These are phyloP conservation scores for Phytopythium boreale DNA, from an alignment of 352 stramenopile genomes.

Conservation along the genomic window DNA sequence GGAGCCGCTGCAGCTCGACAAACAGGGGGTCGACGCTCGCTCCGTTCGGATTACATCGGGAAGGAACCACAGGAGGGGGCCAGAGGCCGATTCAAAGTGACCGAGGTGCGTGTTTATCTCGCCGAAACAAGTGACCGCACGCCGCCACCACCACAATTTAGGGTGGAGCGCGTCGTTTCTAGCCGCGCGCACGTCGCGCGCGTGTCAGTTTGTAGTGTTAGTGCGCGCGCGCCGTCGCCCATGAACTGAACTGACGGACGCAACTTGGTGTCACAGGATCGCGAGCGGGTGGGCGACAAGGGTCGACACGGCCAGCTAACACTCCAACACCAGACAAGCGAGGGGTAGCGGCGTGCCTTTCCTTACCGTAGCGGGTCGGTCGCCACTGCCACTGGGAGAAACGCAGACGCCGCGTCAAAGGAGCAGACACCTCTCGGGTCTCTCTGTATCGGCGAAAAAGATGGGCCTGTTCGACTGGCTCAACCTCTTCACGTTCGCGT, in stretches of 20 bases:
- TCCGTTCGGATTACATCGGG: too few species aligned
- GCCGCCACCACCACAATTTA: not conserved
- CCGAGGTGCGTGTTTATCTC: not conserved
- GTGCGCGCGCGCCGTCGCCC: not conserved
- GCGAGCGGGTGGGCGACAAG: too few species aligned
- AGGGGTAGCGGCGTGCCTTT: too few species aligned
- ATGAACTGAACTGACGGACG: not conserved
- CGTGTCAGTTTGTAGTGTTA: not conserved
- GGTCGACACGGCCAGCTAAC: not conserved
- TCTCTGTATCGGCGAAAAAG: not conserved
- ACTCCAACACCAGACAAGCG: not conserved
- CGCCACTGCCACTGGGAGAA: not conserved
- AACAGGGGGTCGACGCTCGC: too few species aligned
- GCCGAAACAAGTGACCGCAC: not conserved
- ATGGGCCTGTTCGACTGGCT: constrained; percentile 68
- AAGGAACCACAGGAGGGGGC: too few species aligned
- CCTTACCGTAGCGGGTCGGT: not conserved
- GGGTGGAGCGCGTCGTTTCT: too few species aligned
- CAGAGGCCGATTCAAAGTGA: not conserved
- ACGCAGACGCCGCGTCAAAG: not conserved
- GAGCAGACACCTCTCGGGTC: not conserved
- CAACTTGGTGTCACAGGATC: not conserved
- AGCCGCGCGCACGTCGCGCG: too few species aligned
- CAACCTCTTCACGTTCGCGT: constrained; percentile 60
- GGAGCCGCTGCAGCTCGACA: too few species aligned